phyloP scores from a whole-genome alignment of 2,329 filamentous ascomycete genomes.

The Ophiocordyceps camponoti-rufipedis region DNA sequence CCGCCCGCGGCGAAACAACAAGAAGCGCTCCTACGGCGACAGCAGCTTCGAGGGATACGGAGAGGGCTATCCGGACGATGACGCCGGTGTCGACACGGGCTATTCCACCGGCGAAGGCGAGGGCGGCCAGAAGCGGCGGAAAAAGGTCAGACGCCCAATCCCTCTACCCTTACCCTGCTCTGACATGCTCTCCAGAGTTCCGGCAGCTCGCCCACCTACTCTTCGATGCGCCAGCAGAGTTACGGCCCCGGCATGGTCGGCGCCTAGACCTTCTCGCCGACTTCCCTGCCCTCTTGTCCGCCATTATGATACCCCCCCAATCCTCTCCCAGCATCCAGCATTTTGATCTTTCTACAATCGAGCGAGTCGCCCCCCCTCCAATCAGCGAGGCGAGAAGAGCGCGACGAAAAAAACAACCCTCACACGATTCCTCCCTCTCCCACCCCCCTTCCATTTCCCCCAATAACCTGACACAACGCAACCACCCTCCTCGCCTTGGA shows the following conservation, averaged over 20 bases:
- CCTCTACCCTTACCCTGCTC: neutral
- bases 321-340: neutral
- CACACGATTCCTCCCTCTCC: too few species aligned
- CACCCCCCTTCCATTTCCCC: too few species aligned
- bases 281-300: neutral
- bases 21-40: slow-evolving; percentile 62
- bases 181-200: slow-evolving; percentile 20
- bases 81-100: slow-evolving; percentile 34
- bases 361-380: too few species aligned
- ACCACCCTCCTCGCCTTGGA: too few species aligned
- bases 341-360: too few species aligned
- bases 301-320: neutral
- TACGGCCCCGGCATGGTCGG: slow-evolving; percentile 42
- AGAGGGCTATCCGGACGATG: slow-evolving; percentile 54
- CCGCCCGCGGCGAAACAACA: slow-evolving; percentile 46
- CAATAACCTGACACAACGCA: too few species aligned
- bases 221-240: slow-evolving; percentile 29
- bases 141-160: slow-evolving; percentile 31
- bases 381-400: too few species aligned
- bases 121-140: slow-evolving; percentile 44
- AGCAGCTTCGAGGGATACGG: slow-evolving; percentile 58
- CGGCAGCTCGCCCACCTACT: slow-evolving; percentile 22
- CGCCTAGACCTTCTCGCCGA: slow-evolving; percentile 18
- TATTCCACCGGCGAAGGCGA: slow-evolving; percentile 59
- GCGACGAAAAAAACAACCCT: too few species aligned